phyloP scores from a whole-genome alignment of 805 yeast species.

The Cephaloascus albidus region DNA sequence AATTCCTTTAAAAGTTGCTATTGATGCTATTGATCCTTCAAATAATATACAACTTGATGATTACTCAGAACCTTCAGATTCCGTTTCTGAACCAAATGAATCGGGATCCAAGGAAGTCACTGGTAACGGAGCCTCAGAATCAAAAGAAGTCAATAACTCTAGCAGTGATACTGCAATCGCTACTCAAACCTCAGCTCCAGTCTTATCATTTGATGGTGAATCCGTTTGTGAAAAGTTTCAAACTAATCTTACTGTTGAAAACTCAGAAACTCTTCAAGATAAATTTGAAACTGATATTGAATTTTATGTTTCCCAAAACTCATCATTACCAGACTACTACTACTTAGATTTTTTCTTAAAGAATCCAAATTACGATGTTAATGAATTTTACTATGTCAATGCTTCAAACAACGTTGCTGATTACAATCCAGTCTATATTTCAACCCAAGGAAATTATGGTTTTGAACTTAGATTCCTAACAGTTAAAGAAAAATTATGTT shows the following conservation, averaged over 20 bases:
- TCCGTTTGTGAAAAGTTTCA: slow-evolving; percentile 10
- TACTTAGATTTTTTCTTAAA: slow-evolving; percentile 9
- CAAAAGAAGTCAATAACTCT: not conserved
- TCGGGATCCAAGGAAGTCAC: not conserved
- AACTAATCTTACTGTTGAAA: not conserved
- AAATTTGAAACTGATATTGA: not conserved
- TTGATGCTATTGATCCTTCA: no score
- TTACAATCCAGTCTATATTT: slow-evolving; percentile 6
- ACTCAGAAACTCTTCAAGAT: not conserved
- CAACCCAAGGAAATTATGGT: slow-evolving; percentile 7
- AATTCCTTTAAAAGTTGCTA: no score
- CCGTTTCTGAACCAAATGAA: not conserved
- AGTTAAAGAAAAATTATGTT: slow-evolving; percentile 8
- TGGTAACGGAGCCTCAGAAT: not conserved
- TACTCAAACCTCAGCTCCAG: not conserved
- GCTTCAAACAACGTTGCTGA: not conserved
- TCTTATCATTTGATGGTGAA: slow-evolving; percentile 6
- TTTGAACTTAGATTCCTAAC: slow-evolving; percentile 9
- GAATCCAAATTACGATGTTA: slow-evolving; percentile 3
- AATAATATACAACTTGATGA: no score
- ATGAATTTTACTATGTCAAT: not conserved
- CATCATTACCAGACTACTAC: slow-evolving; percentile 5
- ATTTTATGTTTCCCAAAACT: not conserved
- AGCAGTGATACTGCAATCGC: not conserved
- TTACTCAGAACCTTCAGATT: not conserved